Evolutionary conservation across 2,329 filamentous ascomycete species (phyloP), one percentile per base, ranked within the genome.

Genomic region (Trichoderma arundinaceum): DNA sequence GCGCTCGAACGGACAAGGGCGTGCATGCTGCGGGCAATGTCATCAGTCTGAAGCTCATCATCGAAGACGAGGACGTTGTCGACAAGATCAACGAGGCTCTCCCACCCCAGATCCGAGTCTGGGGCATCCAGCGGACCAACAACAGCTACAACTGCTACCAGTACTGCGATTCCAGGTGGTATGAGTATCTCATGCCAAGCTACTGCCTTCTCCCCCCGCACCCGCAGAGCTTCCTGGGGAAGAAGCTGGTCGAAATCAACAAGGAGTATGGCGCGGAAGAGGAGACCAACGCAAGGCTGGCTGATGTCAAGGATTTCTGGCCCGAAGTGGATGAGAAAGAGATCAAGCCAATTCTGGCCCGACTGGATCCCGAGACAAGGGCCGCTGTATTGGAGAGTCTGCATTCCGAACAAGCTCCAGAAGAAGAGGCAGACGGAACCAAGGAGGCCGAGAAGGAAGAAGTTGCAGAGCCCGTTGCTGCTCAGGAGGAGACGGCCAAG

Each of bases 21-120:
- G 94, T 98, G 1, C 94, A 98, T 77, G 94, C 94, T 1, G 94
- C 94, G 1, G 95, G 94, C 60, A 98, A 98, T 74, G 90, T 98
- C 73, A 92, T 98, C 68, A 97, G 92, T 38, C 78, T 98, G 73
- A 99, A 99, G 81, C 83, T 99, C 71, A 98, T 99, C 72, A 90
- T 97, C 54, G 94, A 98, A 78, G 94, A 98, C 66, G 84, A 88
- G 10, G 88, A 96, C 68, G 87, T 97, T 56, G 89, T 98, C 28
- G 82, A 93, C 65, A 96, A 92, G 79, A 97, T 99, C 84, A 99
- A 99, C 78, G 85, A 88, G 41, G 82, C 91, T 64, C 83, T 99
- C 46, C 91, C 90, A 2, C 85, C 90, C 4, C 95, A 99, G 80
- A 99, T 99, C 69, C 88, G 95, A 59, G 86, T 99, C 2, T 99